Evolutionary conservation across 441 rosid species (phyloP), one percentile per base, ranked within the genome.

Genomic region (Capsella rubella): DNA sequence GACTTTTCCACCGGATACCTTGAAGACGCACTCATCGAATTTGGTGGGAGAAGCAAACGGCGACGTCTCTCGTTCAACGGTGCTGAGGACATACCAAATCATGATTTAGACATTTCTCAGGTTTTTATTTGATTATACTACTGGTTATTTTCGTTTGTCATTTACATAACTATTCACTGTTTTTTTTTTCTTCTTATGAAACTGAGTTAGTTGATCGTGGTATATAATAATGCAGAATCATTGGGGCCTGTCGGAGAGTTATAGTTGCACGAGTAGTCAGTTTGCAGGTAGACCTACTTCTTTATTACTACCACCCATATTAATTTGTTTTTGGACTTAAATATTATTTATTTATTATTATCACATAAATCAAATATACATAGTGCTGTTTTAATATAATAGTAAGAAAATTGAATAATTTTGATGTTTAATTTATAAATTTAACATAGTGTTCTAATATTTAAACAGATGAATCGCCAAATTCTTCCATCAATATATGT

Each of bases 1-100:
- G 88, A 86, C 69, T 76, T 84, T 27, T 91, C 96, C 35, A 84
- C 95, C 14, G 98, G 98, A 37, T 94, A 94, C 67, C 85, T 93
- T 14, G 91, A 93, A 79, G 98, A 93, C 59, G 98, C 94, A 25
- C 80, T 93, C 59, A 67, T 86, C 3, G 90, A 91, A 73, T 88
- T 80, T 57, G 79, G 71, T 11, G 87, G 78, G 52, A 78, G 84
- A 59, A 82, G 90, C 57, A 94, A 92, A 81, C 84, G 95, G 65
- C 78, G 90, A 61, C 90, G 96, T 35, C 75, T 91, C 77, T 53
- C 71, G 42, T 76, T 76, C 49, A 37, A 62, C 35, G 59, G 57
- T 8, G 67, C 60, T 11, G 79, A 69, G 11, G 70, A 75, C 51
- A 69, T 18, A 53, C 70, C 64, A 45, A 27, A 53, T 64, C 52